Evolutionary conservation across 805 yeast species (phyloP).

Genomic region (Pichia phayaonensis): DNA sequence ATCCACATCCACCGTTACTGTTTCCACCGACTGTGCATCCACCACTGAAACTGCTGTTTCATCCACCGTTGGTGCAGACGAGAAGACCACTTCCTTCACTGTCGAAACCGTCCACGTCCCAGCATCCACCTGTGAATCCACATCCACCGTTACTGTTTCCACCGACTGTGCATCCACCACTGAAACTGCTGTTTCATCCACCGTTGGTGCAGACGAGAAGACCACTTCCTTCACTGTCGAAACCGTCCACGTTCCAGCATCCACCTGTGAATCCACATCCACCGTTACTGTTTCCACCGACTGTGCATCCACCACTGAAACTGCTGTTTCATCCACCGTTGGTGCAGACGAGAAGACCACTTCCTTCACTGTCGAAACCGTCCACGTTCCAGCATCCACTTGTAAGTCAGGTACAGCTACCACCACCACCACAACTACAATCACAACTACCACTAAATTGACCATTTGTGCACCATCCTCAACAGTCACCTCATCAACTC

Average conservation of each 20-base stretch:
- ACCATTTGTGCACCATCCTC: conserved; percentile 4
- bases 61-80: background rate
- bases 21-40: background rate
- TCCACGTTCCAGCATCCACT: background rate
- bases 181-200: background rate
- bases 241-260: background rate
- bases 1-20: background rate
- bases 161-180: background rate
- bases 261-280: background rate
- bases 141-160: background rate
- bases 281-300: background rate
- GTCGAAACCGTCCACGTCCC: background rate
- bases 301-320: background rate
- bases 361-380: background rate
- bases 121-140: background rate
- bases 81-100: background rate
- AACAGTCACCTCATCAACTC: background rate
- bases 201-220: background rate
- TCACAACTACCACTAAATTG: background rate
- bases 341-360: background rate
- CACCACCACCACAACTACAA: background rate
- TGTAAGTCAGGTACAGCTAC: background rate
- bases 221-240: background rate
- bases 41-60: background rate
- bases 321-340: background rate